Conservation (phyloP, 257 asterid genomes). For the Haberlea rhodopensis region DNA sequence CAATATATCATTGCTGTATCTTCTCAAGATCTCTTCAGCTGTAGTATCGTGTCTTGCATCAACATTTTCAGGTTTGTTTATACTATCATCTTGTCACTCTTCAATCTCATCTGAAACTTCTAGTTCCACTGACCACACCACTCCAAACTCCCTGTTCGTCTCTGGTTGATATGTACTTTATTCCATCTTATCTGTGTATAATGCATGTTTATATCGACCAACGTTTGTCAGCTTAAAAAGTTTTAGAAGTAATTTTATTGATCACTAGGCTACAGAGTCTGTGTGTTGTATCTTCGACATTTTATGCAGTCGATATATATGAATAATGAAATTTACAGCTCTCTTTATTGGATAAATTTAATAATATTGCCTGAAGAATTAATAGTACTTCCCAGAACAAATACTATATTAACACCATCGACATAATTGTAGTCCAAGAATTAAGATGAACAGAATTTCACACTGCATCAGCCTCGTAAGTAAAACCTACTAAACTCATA, state of each 20-base stretch:
- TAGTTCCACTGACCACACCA: no score
- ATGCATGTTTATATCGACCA: neutral
- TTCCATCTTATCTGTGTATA: neutral
- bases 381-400: neutral
- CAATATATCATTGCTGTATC: constrained; percentile 80
- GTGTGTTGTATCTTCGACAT: neutral
- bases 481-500: neutral
- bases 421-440: neutral
- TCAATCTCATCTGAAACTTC: constrained; percentile 18
- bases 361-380: neutral
- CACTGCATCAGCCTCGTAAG: neutral
- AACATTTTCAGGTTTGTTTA: constrained; percentile 74
- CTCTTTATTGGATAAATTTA: no score
- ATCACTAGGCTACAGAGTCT: neutral
- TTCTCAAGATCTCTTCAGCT: constrained; percentile 92
- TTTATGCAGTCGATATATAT: neutral
- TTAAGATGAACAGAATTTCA: neutral
- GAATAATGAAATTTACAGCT: neutral
- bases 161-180: neutral
- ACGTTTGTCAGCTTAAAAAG: neutral
- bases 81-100: neutral
- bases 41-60: constrained; percentile 96
- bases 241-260: neutral
- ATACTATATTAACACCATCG: no score
- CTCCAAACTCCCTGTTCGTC: neutral